Evolutionary conservation across 768 basidiomycete species (phyloP).

Genomic region (Suillus subaureus): DNA sequence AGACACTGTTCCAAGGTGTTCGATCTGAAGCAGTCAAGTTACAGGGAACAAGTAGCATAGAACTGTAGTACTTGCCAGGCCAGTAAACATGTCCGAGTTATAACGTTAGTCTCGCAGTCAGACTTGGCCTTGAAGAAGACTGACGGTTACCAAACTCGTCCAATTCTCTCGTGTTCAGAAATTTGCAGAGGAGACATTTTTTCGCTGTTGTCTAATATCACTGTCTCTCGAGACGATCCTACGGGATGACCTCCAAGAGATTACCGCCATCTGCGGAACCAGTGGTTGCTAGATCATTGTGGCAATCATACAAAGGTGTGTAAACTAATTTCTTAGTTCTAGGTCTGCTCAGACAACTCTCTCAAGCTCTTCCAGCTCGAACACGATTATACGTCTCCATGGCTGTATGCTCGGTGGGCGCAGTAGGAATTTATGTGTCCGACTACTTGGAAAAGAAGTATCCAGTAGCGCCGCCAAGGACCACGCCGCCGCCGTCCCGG

Average conservation of each 20-base stretch:
- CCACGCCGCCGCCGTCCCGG: background rate
- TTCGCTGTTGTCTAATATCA: background rate
- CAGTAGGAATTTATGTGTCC: slow-evolving; percentile 49
- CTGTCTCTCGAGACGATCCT: background rate
- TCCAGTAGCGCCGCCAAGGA: slow-evolving; percentile 20
- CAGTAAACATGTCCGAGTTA: slow-evolving; percentile 65
- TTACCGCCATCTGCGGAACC: slow-evolving; percentile 12
- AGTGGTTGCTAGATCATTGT: slow-evolving; percentile 31
- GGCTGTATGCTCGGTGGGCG: slow-evolving; percentile 48
- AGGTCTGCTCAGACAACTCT: slow-evolving; percentile 15
- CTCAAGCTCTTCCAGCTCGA: slow-evolving; percentile 52
- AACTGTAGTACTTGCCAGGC: slow-evolving; percentile 54
- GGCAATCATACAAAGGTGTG: slow-evolving; percentile 49
- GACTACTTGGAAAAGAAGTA: slow-evolving; percentile 51
- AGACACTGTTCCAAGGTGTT: slow-evolving; percentile 81
- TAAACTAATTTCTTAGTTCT: slow-evolving; percentile 8
- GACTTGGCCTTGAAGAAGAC: background rate
- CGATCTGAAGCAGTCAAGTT: slow-evolving; percentile 58
- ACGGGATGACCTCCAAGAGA: slow-evolving; percentile 8
- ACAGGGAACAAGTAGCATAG: slow-evolving; percentile 7
- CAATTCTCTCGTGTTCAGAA: background rate
- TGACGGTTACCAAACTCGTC: background rate
- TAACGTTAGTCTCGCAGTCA: slow-evolving; percentile 8
- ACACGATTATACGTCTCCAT: slow-evolving; percentile 56
- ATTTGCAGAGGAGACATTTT: background rate